Evolutionary conservation across 257 asterid genomes (phyloP).

Genomic region (Solanum virginianum): DNA sequence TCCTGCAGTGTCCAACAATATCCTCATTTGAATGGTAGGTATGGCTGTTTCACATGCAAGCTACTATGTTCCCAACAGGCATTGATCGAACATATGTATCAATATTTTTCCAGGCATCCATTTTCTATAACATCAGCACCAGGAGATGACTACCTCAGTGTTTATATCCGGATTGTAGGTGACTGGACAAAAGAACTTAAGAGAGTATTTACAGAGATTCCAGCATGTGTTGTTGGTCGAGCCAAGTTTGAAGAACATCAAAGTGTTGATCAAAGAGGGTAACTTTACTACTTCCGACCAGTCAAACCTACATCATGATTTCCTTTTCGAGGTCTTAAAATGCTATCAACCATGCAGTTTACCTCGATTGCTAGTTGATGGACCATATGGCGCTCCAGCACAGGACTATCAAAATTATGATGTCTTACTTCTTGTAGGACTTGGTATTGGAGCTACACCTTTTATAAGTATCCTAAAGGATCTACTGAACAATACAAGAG

Average conservation of each 20-base stretch:
- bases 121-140: slow-evolving; percentile 97
- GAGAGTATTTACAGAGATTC: slow-evolving; percentile 51
- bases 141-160: slow-evolving; percentile 69
- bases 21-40: slow-evolving; percentile 81
- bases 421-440: slow-evolving; percentile 75
- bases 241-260: slow-evolving; percentile 44
- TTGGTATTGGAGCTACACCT: slow-evolving; percentile 92
- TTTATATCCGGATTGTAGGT: slow-evolving; percentile 77
- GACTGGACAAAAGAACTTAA: slow-evolving; percentile 47
- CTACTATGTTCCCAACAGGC: not conserved
- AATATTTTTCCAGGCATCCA: slow-evolving; percentile 62
- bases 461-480: slow-evolving; percentile 85
- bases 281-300: slow-evolving; percentile 2
- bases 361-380: slow-evolving; percentile 70
- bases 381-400: slow-evolving; percentile 96
- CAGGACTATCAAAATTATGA: slow-evolving; percentile 80
- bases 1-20: slow-evolving; percentile 66
- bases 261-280: slow-evolving; percentile 53
- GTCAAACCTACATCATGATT: not conserved
- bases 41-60: not conserved
- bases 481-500: slow-evolving; percentile 53
- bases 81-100: not conserved
- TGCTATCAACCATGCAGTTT: slow-evolving; percentile 25
- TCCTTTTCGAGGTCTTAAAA: not conserved
- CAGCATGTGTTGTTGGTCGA: slow-evolving; percentile 41